A percentile compares a stretch with the other conserved stretches of the same genome.
These are phyloP conservation scores for Gremmenia infestans DNA, from an alignment of 2,329 filamentous ascomycete species.

Conservation along the genomic window DNA sequence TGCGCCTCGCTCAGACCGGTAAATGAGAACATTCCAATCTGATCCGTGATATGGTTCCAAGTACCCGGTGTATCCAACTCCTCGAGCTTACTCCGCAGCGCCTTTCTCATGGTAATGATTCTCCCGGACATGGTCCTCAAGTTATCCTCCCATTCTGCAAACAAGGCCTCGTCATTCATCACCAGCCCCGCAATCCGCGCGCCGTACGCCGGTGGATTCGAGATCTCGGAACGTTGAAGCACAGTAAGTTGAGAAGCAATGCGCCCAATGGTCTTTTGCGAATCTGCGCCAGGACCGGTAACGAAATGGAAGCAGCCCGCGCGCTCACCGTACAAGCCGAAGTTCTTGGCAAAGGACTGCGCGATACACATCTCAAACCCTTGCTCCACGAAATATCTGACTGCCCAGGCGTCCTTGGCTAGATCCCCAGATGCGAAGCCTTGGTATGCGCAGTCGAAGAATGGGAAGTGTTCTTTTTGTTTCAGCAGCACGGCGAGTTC, in stretches of 20 bases:
- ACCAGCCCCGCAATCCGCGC: constrained; percentile 81
- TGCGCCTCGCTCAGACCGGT: constrained; percentile 73
- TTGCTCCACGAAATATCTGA: constrained; percentile 88
- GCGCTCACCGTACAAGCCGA: constrained; percentile 94
- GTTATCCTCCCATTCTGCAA: constrained; percentile 85
- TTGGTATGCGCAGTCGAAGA: constrained; percentile 98
- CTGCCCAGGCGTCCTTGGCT: constrained; percentile 78
- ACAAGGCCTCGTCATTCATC: constrained; percentile 77
- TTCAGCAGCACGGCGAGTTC: constrained; percentile 75
- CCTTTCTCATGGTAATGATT: constrained; percentile 86
- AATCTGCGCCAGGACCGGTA: constrained; percentile 64
- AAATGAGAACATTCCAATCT: constrained; percentile 99
- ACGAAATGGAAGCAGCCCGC: constrained; percentile 96
- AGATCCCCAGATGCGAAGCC: constrained; percentile 94
- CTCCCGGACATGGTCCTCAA: constrained; percentile 90
- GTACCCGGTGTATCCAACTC: constrained; percentile 78
- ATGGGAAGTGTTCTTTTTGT: constrained; percentile 82
- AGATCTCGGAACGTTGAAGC: constrained; percentile 94
- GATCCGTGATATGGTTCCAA: constrained; percentile 96
- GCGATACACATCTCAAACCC: constrained; percentile 85
- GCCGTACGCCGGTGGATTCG: constrained; percentile 91
- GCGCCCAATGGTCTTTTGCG: constrained; percentile 52
- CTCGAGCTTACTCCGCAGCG: constrained; percentile 75
- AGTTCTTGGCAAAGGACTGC: constrained; percentile 97
- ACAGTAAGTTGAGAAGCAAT: constrained; percentile 88